A percentile compares a stretch with the other conserved stretches of the same genome.
phyloP scores from a whole-genome alignment of 202 grass and related monocot species.

The Alloteropsis angusta region DNA sequence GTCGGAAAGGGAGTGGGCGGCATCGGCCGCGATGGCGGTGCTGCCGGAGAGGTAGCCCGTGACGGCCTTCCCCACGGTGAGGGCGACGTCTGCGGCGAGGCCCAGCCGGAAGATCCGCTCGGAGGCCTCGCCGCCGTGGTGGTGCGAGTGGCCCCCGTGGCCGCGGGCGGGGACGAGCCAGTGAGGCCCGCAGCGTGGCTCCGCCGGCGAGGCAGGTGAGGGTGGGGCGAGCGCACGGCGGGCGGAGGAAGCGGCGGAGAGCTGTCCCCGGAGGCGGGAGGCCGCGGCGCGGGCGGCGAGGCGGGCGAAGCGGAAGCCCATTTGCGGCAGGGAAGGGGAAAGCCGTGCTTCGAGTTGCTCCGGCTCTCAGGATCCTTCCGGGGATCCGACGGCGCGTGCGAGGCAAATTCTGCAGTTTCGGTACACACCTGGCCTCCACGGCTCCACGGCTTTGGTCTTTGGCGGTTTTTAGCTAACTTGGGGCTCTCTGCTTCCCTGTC shows the following conservation, averaged over 20 bases:
- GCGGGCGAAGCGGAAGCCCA: constrained; percentile 16
- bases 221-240: background rate
- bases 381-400: background rate
- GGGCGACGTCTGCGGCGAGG: constrained; percentile 50
- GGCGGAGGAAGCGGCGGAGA: background rate
- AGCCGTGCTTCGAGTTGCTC: background rate
- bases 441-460: background rate
- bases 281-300: background rate
- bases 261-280: background rate
- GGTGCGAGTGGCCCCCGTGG: constrained; percentile 25
- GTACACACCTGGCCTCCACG: background rate
- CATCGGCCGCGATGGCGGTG: constrained; percentile 81
- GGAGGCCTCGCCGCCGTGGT: constrained; percentile 27
- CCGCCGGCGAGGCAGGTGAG: background rate
- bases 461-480: background rate
- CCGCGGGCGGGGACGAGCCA: constrained; percentile 9
- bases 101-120: constrained; percentile 78
- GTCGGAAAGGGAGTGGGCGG: constrained; percentile 91
- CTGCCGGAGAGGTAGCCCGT: constrained; percentile 88
- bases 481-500: background rate
- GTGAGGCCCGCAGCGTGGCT: background rate
- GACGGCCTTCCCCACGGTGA: constrained; percentile 55
- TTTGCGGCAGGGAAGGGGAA: background rate
- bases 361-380: background rate
- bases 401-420: background rate